Evolutionary conservation across 1,139 yeast genomes (phyloP), one percentile per base, ranked within the genome.

Genomic region (Suhomyces chickasaworum): DNA sequence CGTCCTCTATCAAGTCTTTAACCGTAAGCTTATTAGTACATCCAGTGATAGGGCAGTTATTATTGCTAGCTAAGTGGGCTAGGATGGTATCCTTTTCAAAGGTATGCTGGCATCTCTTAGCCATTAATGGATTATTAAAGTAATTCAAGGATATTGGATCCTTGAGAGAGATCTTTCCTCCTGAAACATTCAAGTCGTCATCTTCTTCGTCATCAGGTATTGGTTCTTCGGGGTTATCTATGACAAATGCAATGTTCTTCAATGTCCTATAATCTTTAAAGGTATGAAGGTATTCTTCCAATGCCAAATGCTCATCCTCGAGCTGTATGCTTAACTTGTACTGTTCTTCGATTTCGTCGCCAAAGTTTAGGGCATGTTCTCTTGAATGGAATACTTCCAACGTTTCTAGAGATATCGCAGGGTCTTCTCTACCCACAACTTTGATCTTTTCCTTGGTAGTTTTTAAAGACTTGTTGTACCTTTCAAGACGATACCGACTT

Each of bases 141-240:
- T 67, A 62, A 47, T 74, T 69, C 51, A 78, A 62, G 0, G 89
- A 80, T 10, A 86, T 69, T 0, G 93, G 91, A 60, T 89, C 89
- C 34, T 71, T 74, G 45, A 86, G 61, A 37, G 83, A 80, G 16
- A 86, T 69, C 43, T 69, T 78, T 32, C 93, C 93, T 43, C 93
- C 95, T 3, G 80, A 80, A 4, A 85, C 75, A 37, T 74, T 78
- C 35, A 85, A 47, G 16, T 83, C 89, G 10, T 80, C 85, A 29
- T 80, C 85, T 15, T 68, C 79, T 9, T 58, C 65, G 4, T 59
- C 70, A 15, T 53, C 55, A 0, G 78, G 77, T 16, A 75, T 59
- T 4, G 76, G 75, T 34, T 69, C 72, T 46, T 69, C 73, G 0
- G 80, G 80, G 44, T 73, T 57, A 20, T 62, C 53, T 4, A 71